phyloP scores from a whole-genome alignment of 306 rosid genomes.

The Gastrolobium bilobum region DNA sequence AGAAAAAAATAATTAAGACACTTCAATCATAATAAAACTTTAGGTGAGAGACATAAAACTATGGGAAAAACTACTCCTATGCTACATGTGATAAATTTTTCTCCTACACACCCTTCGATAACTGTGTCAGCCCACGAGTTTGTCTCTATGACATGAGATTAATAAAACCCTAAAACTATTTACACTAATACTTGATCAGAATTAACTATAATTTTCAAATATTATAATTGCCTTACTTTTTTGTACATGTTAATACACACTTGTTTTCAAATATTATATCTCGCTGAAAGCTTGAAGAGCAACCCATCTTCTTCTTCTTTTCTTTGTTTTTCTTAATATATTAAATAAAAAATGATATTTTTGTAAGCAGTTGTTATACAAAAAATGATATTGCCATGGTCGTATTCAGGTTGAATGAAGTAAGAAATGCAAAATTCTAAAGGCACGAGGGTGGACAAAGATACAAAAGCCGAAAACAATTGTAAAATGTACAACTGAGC shows the following conservation, averaged over 20 bases:
- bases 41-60: too few relatives aligned
- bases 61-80: too few relatives aligned
- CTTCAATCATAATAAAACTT: too few relatives aligned
- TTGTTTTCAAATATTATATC: background rate
- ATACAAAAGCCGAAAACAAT: conserved; percentile 1
- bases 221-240: background rate
- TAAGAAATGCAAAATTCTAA: background rate
- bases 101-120: too few relatives aligned
- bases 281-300: background rate
- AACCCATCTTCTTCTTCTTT: background rate
- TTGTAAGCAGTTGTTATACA: background rate
- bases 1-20: too few relatives aligned
- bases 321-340: background rate
- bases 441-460: background rate
- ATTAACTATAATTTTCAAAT: background rate
- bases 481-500: conserved; percentile 40
- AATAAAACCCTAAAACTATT: too few relatives aligned
- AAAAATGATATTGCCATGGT: background rate
- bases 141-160: too few relatives aligned
- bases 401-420: conserved; percentile 6
- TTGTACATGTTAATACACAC: background rate
- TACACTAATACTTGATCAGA: background rate
- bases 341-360: background rate
- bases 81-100: too few relatives aligned
- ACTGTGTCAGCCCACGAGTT: too few relatives aligned